Evolutionary conservation across 495 filamentous ascomycete species (phyloP).

Genomic region (Aspergillus mulundensis): DNA sequence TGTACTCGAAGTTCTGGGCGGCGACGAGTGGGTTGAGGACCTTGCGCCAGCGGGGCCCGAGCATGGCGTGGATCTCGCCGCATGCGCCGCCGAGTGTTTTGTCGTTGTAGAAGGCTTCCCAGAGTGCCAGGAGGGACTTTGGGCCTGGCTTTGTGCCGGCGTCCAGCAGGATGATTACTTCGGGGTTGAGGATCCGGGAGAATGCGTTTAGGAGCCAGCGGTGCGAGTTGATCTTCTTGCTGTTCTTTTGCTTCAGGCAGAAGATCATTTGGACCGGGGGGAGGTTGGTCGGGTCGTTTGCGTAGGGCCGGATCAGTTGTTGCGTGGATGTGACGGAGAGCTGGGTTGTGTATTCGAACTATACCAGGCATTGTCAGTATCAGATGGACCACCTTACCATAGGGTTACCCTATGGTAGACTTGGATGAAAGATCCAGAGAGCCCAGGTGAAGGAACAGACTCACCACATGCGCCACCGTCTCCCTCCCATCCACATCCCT

Average conservation of each 20-base stretch:
- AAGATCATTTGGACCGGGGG: slow-evolving; percentile 98
- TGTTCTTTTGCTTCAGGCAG: slow-evolving; percentile 97
- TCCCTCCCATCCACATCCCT: slow-evolving; percentile 94
- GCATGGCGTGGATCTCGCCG: slow-evolving; percentile 97
- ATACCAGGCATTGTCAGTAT: neutral
- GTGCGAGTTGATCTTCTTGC: slow-evolving; percentile 99
- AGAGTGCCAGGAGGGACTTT: slow-evolving; percentile 86
- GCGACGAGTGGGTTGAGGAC: slow-evolving; percentile 91
- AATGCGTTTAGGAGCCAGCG: slow-evolving; percentile 98
- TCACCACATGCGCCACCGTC: slow-evolving; percentile 84
- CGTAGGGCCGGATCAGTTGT: slow-evolving; percentile 87
- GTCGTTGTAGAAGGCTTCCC: slow-evolving; percentile 99
- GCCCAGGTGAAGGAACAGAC: too few relatives aligned
- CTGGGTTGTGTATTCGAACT: slow-evolving; percentile 98
- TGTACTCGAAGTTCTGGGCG: slow-evolving; percentile 98
- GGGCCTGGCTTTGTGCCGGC: slow-evolving; percentile 92
- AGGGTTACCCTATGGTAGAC: too few relatives aligned
- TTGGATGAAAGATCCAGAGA: too few relatives aligned
- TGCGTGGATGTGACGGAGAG: slow-evolving; percentile 96
- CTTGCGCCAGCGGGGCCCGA: slow-evolving; percentile 85
- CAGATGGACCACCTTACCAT: neutral
- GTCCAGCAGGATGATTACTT: slow-evolving; percentile 93
- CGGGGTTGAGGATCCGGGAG: slow-evolving; percentile 90
- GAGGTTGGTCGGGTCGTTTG: slow-evolving; percentile 75
- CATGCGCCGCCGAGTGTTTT: slow-evolving; percentile 96